phyloP scores from a whole-genome alignment of 2,329 filamentous ascomycete species.

The Aspergillus niger region DNA sequence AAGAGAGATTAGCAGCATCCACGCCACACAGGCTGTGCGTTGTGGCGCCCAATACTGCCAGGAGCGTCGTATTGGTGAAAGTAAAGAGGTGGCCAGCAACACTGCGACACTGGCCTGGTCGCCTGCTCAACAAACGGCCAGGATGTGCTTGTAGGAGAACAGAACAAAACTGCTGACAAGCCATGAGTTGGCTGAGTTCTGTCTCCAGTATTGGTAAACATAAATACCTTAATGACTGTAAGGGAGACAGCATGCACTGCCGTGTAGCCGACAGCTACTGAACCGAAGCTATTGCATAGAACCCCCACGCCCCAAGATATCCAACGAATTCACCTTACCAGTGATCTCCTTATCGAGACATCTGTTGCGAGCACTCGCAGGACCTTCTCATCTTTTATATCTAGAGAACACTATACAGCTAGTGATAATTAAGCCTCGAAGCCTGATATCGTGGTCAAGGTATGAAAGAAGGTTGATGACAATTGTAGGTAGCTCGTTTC shows the following conservation, averaged over 20 bases:
- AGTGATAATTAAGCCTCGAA: background rate
- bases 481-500: background rate
- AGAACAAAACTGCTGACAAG: conserved; percentile 48
- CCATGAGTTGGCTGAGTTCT: conserved; percentile 50
- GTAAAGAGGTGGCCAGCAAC: conserved; percentile 48
- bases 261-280: conserved; percentile 43
- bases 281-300: conserved; percentile 46
- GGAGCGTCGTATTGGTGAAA: conserved; percentile 52
- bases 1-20: conserved; percentile 45
- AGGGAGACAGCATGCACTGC: conserved; percentile 50
- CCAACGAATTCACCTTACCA: conserved; percentile 21
- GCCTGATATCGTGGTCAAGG: no score
- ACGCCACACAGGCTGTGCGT: conserved; percentile 54
- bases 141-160: conserved; percentile 50
- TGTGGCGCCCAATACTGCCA: conserved; percentile 49
- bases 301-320: conserved; percentile 37
- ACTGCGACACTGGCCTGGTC: conserved; percentile 37
- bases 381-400: background rate
- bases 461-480: background rate
- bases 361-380: conserved; percentile 18
- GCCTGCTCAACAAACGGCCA: conserved; percentile 45
- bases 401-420: background rate
- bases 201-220: conserved; percentile 46
- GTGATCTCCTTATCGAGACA: conserved; percentile 11
- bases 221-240: conserved; percentile 47